phyloP scores from a whole-genome alignment of 495 filamentous ascomycete genomes.

The Aspergillus bertholletiae region DNA sequence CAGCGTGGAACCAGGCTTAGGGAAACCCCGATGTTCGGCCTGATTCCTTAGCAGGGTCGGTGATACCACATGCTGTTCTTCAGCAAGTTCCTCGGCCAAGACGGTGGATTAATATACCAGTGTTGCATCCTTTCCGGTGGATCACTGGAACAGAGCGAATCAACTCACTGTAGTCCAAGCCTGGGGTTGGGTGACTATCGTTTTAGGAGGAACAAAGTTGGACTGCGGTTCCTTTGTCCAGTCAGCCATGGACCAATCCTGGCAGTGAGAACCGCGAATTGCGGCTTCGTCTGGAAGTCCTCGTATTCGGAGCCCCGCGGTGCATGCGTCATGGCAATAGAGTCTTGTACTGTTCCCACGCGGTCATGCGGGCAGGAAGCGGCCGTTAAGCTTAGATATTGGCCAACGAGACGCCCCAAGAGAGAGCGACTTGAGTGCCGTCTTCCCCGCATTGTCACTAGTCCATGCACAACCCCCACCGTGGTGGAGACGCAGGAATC shows the following conservation, averaged over 20 bases:
- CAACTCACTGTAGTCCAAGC: neutral
- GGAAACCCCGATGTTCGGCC: neutral
- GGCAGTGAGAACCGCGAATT: too few relatives aligned
- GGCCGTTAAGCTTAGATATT: neutral
- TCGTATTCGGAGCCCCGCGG: neutral
- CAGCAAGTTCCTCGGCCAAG: neutral
- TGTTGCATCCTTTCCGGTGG: neutral
- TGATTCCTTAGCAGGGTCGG: too few relatives aligned
- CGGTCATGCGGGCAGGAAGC: neutral
- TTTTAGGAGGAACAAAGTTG: neutral
- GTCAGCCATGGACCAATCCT: neutral
- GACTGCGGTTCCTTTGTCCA: neutral
- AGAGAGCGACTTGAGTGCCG: too few relatives aligned
- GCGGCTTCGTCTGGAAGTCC: too few relatives aligned
- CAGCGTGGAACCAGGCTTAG: neutral
- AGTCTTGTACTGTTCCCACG: neutral
- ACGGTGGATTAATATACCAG: neutral
- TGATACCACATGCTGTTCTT: too few relatives aligned
- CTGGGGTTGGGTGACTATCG: neutral
- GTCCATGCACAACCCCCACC: neutral
- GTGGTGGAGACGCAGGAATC: neutral
- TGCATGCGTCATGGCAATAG: neutral
- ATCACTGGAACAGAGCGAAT: neutral
- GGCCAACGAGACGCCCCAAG: neutral
- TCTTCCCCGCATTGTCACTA: neutral